These are phyloP conservation scores for Scheffersomyces quercinus DNA, from an alignment of 1,139 yeast species.

Conservation along the genomic window DNA sequence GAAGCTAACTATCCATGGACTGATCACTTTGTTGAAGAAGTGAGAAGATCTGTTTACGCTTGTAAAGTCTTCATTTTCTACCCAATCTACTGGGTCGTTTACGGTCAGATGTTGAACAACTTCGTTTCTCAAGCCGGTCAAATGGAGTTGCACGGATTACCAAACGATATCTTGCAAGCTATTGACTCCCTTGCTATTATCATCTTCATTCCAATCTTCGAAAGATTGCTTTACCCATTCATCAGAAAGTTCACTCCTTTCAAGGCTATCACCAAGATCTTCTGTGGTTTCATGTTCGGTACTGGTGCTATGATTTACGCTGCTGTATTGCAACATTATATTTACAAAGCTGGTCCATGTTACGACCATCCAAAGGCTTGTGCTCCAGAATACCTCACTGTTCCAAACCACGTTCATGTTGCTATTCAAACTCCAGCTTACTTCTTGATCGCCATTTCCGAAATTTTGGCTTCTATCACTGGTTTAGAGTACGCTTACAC, in stretches of 20 bases:
- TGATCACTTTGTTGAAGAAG: constrained; percentile 65
- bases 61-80: constrained; percentile 64
- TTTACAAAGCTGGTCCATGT: constrained; percentile 78
- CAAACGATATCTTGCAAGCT: constrained; percentile 66
- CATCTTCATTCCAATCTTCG: constrained; percentile 61
- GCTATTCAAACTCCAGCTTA: constrained; percentile 68
- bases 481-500: constrained; percentile 72
- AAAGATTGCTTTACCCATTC: constrained; percentile 53
- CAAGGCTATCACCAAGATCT: constrained; percentile 72
- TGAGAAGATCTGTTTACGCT: constrained; percentile 55
- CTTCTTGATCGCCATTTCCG: constrained; percentile 60
- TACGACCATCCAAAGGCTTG: constrained; percentile 55
- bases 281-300: constrained; percentile 73
- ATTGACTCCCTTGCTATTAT: constrained; percentile 63
- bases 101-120: constrained; percentile 67
- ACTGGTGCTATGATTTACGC: constrained; percentile 75
- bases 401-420: constrained; percentile 57
- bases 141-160: constrained; percentile 64
- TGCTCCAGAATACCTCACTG: constrained; percentile 25
- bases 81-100: constrained; percentile 68
- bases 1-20: constrained; percentile 52
- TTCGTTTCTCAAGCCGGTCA: constrained; percentile 65
- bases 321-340: constrained; percentile 74
- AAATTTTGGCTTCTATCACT: constrained; percentile 65
- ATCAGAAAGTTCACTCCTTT: constrained; percentile 57